A percentile compares a stretch with the other conserved stretches of the same genome.
Evolutionary conservation across 2,329 filamentous ascomycete species (phyloP).

Genomic region (Arthrinium phaeospermum): DNA sequence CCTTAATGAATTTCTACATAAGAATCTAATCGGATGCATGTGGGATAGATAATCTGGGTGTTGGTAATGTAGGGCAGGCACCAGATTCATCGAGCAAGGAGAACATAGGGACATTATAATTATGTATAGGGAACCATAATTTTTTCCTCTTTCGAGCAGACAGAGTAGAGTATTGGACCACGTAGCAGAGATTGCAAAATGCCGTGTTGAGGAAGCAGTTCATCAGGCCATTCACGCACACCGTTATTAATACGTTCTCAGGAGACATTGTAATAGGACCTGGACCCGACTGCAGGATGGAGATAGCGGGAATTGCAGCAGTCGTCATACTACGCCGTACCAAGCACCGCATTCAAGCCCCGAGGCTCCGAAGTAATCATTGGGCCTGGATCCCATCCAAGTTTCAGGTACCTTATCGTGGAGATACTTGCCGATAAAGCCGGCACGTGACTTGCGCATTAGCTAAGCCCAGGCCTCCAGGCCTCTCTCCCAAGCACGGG

Average conservation of each 20-base stretch:
- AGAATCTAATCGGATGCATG: not conserved
- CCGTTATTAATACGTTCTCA: slow-evolving; percentile 3
- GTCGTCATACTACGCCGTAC: slow-evolving; percentile 12
- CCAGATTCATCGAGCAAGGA: not conserved
- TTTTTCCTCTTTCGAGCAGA: not conserved
- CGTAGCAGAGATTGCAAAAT: not conserved
- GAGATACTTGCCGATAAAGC: not conserved
- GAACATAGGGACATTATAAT: not conserved
- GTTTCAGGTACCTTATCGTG: not conserved
- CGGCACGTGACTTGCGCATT: not conserved
- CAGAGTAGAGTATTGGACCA: not conserved
- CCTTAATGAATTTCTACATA: too few relatives aligned
- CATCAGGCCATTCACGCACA: slow-evolving; percentile 16
- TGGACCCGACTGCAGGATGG: slow-evolving; percentile 12
- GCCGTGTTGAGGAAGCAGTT: not conserved
- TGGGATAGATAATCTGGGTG: not conserved
- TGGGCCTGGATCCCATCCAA: slow-evolving; percentile 10
- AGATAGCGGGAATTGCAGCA: slow-evolving; percentile 8
- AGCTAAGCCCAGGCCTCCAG: not conserved
- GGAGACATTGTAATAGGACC: slow-evolving; percentile 13
- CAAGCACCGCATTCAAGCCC: slow-evolving; percentile 2
- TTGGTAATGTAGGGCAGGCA: not conserved
- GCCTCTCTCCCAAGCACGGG: not conserved
- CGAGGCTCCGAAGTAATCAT: slow-evolving; percentile 16
- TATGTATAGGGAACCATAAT: not conserved